Conservation (phyloP, 164 flowering plant species). For the Magnolia changhungtana region DNA sequence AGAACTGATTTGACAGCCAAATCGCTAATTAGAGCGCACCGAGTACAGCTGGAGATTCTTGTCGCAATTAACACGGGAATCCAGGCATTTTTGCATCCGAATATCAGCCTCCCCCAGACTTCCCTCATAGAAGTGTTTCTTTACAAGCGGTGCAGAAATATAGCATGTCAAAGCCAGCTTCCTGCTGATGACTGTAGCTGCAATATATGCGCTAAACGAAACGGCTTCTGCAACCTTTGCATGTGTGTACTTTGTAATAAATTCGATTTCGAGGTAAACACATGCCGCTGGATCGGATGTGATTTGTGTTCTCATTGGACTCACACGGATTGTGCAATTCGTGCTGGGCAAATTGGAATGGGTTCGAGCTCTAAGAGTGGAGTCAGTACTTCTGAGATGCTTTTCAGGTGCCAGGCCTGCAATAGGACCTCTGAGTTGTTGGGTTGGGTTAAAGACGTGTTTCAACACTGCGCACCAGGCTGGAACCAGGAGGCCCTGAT, state of each 20-base stretch:
- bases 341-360: slow-evolving; percentile 75
- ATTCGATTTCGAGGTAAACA: slow-evolving; percentile 96
- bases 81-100: slow-evolving; percentile 91
- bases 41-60: slow-evolving; percentile 85
- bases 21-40: slow-evolving; percentile 62
- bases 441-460: slow-evolving; percentile 98
- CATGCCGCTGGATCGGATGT: slow-evolving; percentile 98
- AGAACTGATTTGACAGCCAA: slow-evolving; percentile 76
- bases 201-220: slow-evolving; percentile 69
- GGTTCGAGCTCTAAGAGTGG: slow-evolving; percentile 69
- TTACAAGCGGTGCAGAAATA: slow-evolving; percentile 90
- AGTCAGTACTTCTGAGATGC: slow-evolving; percentile 70
- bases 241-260: slow-evolving; percentile 96
- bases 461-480: slow-evolving; percentile 89
- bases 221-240: slow-evolving; percentile 96
- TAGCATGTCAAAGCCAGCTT: slow-evolving; percentile 82
- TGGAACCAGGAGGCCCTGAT: slow-evolving; percentile 82
- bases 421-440: slow-evolving; percentile 83
- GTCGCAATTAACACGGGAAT: slow-evolving; percentile 92
- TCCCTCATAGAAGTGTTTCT: slow-evolving; percentile 84
- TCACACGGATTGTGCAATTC: slow-evolving; percentile 98
- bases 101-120: slow-evolving; percentile 76
- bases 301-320: slow-evolving; percentile 97
- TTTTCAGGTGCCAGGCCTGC: slow-evolving; percentile 90
- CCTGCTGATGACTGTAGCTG: slow-evolving; percentile 96